Evolutionary conservation across 208 protist genomes (phyloP).

Genomic region (Leptomonas seymouri): DNA sequence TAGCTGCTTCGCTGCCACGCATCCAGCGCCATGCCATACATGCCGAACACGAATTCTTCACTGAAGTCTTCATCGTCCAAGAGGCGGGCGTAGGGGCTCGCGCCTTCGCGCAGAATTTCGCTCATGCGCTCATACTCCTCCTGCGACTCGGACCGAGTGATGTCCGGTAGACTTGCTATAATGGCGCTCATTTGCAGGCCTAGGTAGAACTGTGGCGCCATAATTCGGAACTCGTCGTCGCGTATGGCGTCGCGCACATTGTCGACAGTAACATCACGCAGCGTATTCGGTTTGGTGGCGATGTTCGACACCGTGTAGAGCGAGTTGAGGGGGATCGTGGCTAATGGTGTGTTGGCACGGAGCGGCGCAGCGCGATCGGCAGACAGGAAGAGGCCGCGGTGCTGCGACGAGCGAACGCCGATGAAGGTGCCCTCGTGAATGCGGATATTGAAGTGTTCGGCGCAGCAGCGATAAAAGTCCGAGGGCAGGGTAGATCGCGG

Average conservation of each 20-base stretch:
- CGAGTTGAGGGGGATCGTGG: conserved; percentile 72
- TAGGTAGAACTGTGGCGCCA: conserved; percentile 87
- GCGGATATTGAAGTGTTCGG: conserved; percentile 59
- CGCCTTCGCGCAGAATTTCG: conserved; percentile 50
- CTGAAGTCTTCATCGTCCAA: conserved; percentile 93
- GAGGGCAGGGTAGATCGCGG: conserved; percentile 63
- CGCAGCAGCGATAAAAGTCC: conserved; percentile 77
- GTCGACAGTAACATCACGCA: conserved; percentile 57
- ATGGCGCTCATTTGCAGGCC: conserved; percentile 85
- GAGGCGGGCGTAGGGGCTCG: conserved; percentile 82
- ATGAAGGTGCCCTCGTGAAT: conserved; percentile 83
- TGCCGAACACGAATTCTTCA: conserved; percentile 86
- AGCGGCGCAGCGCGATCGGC: conserved; percentile 29
- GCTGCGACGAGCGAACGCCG: conserved; percentile 81
- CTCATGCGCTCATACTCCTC: conserved; percentile 49
- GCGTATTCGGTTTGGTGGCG: conserved; percentile 58
- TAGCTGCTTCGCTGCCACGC: conserved; percentile 86
- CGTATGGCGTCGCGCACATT: conserved; percentile 64
- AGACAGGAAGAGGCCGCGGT: conserved; percentile 79
- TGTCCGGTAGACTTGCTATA: conserved; percentile 65
- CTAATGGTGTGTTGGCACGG: conserved; percentile 75
- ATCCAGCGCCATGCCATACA: conserved; percentile 92
- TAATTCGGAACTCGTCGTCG: conserved; percentile 78
- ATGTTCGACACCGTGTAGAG: conserved; percentile 82
- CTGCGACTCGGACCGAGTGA: conserved; percentile 37